phyloP scores from a whole-genome alignment of 1,284 basidiomycete genomes.

The Leccinum brunneo-olivaceum region DNA sequence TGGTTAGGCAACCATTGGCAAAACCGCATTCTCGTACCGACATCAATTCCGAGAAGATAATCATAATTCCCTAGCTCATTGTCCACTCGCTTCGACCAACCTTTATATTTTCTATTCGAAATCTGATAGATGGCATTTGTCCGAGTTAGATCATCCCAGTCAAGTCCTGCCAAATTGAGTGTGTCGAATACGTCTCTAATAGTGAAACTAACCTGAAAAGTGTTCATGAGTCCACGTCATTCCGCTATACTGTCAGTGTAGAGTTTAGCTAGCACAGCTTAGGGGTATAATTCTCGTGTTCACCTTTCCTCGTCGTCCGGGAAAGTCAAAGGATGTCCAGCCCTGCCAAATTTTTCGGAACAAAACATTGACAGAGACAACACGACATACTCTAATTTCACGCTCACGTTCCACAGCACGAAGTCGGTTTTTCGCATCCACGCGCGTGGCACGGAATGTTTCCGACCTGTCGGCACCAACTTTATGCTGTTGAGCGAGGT shows the following conservation, averaged over 20 bases:
- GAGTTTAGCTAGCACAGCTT: too few species aligned
- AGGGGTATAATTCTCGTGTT: too few species aligned
- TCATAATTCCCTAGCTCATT: constrained; percentile 73
- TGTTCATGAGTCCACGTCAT: constrained; percentile 67
- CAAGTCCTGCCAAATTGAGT: constrained; percentile 51
- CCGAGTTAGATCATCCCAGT: constrained; percentile 74
- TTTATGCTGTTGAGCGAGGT: constrained; percentile 51
- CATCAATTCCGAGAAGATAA: constrained; percentile 70
- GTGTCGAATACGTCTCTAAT: not conserved
- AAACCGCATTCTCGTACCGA: constrained; percentile 28
- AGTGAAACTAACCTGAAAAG: constrained; percentile 55
- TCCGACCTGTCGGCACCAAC: constrained; percentile 80
- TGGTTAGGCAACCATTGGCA: not conserved
- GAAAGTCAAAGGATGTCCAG: constrained; percentile 86
- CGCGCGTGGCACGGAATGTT: constrained; percentile 68
- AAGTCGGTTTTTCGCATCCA: constrained; percentile 60
- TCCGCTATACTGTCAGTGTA: constrained; percentile 50
- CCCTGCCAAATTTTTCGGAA: constrained; percentile 41
- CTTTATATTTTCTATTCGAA: constrained; percentile 46
- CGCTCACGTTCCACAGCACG: constrained; percentile 52
- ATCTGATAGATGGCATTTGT: constrained; percentile 62
- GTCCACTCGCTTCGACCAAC: constrained; percentile 69
- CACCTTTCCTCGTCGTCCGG: constrained; percentile 71
- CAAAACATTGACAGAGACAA: constrained; percentile 1
- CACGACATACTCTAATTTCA: constrained; percentile 58